Conservation (phyloP, 1,284 basidiomycete species). For the Sanghuangporus baumii region DNA sequence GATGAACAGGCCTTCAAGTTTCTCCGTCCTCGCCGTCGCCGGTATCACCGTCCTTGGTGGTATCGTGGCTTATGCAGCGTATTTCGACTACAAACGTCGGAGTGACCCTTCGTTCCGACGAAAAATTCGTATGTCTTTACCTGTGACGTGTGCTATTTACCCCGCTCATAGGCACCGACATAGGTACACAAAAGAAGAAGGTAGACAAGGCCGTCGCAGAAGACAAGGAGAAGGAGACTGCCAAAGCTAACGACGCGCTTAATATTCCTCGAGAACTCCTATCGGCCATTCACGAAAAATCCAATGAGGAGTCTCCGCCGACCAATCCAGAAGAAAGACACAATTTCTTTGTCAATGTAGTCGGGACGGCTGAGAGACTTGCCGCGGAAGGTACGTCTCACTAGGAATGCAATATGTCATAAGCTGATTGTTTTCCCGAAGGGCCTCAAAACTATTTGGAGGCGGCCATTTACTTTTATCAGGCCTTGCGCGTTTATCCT, state of each 20-base stretch:
- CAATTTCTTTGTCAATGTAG: constrained; percentile 86
- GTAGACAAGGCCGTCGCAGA: constrained; percentile 73
- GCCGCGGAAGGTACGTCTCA: constrained; percentile 60
- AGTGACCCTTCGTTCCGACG: constrained; percentile 87
- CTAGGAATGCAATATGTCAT: background rate
- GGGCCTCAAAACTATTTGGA: constrained; percentile 73
- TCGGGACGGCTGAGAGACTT: constrained; percentile 84
- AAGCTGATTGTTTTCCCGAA: constrained; percentile 26
- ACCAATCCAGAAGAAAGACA: constrained; percentile 71
- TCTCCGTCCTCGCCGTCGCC: constrained; percentile 49
- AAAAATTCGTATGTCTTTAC: constrained; percentile 66
- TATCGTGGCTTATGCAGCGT: constrained; percentile 75
- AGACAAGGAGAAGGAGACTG: constrained; percentile 54
- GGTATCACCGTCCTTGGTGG: constrained; percentile 60
- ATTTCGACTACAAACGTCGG: constrained; percentile 94
- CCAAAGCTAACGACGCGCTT: constrained; percentile 27
- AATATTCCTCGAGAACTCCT: constrained; percentile 47
- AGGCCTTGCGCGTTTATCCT: constrained; percentile 92
- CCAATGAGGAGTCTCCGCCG: constrained; percentile 64
- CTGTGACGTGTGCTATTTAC: background rate
- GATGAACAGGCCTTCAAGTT: constrained; percentile 21
- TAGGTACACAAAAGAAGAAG: constrained; percentile 90
- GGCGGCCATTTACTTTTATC: constrained; percentile 89
- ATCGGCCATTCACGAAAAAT: constrained; percentile 48
- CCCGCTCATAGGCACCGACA: constrained; percentile 7